Base-by-base conservation (phyloP, 108 stramenopile species). In the Fragilaria radians region DNA sequence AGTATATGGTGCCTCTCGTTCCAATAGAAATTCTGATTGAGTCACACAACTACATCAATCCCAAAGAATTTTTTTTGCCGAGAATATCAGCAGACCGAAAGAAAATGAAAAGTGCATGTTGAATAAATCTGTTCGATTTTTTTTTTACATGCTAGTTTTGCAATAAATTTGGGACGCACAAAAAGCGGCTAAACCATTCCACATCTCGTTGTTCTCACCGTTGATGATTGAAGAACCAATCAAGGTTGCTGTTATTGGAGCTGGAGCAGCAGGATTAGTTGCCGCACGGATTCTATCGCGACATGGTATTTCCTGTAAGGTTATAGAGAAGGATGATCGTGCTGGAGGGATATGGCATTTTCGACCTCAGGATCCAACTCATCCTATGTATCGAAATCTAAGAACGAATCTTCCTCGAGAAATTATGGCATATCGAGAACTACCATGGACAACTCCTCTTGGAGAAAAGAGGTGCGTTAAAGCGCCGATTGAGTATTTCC, bases 361-460 rank as follows among this genome's bases (percentile, higher is more conserved):
- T 50, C 36, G 22, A 28, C 31, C 9, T 1, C 18, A 45, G n/a
- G 32, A 28, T 7, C 70, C 71, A 45, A 24, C 62, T 4, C 66
- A 75, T 27, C 87, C 91, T 48, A 88, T 92, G 87, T 92, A 92
- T 61, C 70, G 73, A 32, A 68, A 75, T 33, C 51, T 92, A 17
- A 57, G 85, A 19, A 92, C 91, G 60, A 92, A 92, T 73, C 54
- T 92, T 5, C 91, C 91, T 22, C 76, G 77, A 55, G 91, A 92
- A 60, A 61, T 92, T 57, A 92, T 92, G 90, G 81, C 76, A 17
- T 92, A 60, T 67, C 76, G 90, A 21, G 90, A 92, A 68, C 71
- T 74, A 46, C 85, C 90, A 5, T 92, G 85, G 82, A 56, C 64
- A 26, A 52, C 54, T 1, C 26, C 27, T 11, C n/a, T 31, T 7